A percentile compares a stretch with the other conserved stretches of the same genome.
Conservation (phyloP, 2,329 filamentous ascomycete genomes). For the Ophiognomonia clavigignenti-juglandacearum region DNA sequence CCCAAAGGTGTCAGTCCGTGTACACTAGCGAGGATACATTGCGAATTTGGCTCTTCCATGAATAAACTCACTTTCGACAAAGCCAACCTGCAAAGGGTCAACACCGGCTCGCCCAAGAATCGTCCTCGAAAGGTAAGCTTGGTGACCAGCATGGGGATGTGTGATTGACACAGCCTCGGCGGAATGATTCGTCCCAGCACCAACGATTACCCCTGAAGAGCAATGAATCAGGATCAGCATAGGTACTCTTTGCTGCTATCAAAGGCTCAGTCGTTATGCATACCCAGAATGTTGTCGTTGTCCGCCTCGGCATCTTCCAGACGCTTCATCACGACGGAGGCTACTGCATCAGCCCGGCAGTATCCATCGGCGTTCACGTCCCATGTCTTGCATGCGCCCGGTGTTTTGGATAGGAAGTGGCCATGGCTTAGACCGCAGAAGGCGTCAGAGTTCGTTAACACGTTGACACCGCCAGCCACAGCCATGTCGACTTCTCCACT, state of each 20-base stretch:
- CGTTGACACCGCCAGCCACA: conserved; percentile 71
- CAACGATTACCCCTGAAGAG: conserved; percentile 74
- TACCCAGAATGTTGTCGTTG: conserved; percentile 70
- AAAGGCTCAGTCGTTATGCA: too few relatives aligned
- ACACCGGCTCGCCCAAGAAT: conserved; percentile 70
- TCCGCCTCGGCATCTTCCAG: conserved; percentile 73
- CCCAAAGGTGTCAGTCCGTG: too few relatives aligned
- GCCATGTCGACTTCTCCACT: conserved; percentile 76
- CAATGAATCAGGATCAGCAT: too few relatives aligned
- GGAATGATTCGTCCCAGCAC: conserved; percentile 75
- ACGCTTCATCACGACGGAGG: conserved; percentile 71
- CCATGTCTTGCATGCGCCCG: conserved; percentile 75
- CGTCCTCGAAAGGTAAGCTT: conserved; percentile 64
- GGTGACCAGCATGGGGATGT: conserved; percentile 72
- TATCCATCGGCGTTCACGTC: conserved; percentile 79
- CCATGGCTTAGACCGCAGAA: conserved; percentile 71
- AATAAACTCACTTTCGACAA: too few relatives aligned
- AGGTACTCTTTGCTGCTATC: too few relatives aligned
- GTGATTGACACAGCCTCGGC: conserved; percentile 79
- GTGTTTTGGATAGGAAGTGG: conserved; percentile 72
- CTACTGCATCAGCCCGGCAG: conserved; percentile 73
- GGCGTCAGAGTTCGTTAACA: conserved; percentile 77
- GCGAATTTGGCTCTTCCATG: too few relatives aligned
- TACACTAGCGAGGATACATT: too few relatives aligned
- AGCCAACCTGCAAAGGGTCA: conserved; percentile 71